Conservation (phyloP, 2,329 filamentous ascomycete genomes). For the Parastagonospora avenae region DNA sequence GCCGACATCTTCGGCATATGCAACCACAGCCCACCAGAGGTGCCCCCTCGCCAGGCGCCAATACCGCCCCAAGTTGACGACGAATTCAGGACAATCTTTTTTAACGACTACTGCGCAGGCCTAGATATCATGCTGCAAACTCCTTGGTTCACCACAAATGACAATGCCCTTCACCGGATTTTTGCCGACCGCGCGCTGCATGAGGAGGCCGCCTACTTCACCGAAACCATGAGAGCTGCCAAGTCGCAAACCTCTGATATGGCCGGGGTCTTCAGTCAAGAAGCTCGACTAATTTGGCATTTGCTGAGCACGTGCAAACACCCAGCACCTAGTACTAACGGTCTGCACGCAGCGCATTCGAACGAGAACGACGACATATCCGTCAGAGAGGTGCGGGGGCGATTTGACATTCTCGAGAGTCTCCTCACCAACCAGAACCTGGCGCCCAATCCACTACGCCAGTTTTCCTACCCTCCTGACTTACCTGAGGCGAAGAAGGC, state of each 20-base stretch:
- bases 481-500: slow-evolving; percentile 43
- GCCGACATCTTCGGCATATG: slow-evolving; percentile 43
- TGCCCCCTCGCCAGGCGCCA: slow-evolving; percentile 34
- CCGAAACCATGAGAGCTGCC: slow-evolving; percentile 36
- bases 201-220: slow-evolving; percentile 43
- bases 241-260: slow-evolving; percentile 32
- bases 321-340: slow-evolving; percentile 37
- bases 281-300: slow-evolving; percentile 66
- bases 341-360: slow-evolving; percentile 46
- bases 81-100: slow-evolving; percentile 40
- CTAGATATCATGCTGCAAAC: slow-evolving; percentile 64
- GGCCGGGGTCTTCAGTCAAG: slow-evolving; percentile 56
- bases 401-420: slow-evolving; percentile 76
- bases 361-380: slow-evolving; percentile 61
- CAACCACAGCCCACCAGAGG: slow-evolving; percentile 42
- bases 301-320: slow-evolving; percentile 60
- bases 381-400: slow-evolving; percentile 65
- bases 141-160: slow-evolving; percentile 73
- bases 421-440: slow-evolving; percentile 76
- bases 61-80: slow-evolving; percentile 38
- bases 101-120: slow-evolving; percentile 43
- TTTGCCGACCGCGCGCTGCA: slow-evolving; percentile 53
- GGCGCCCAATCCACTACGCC: slow-evolving; percentile 61
- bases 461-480: slow-evolving; percentile 54
- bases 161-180: slow-evolving; percentile 54